These are phyloP conservation scores for Diaporthe sp. DNA, from an alignment of 2,329 filamentous ascomycete species.

Conservation along the genomic window DNA sequence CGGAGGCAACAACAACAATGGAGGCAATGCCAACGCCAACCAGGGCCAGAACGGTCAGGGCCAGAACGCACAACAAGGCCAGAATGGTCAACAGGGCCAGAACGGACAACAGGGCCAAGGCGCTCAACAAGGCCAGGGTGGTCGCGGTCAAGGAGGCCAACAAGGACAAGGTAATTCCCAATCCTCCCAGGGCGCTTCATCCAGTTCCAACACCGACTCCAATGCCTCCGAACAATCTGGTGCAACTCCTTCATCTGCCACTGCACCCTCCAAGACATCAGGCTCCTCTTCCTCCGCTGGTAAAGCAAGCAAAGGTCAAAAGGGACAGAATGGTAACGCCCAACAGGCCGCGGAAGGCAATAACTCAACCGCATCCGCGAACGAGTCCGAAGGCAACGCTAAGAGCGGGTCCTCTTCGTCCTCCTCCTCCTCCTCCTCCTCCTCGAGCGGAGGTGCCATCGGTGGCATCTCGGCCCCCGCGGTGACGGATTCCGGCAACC, in stretches of 20 bases:
- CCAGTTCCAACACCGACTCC: conserved; percentile 34
- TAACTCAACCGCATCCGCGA: conserved; percentile 28
- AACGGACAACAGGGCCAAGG: background rate
- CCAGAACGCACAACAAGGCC: conserved; percentile 13
- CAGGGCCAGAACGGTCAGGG: conserved; percentile 8
- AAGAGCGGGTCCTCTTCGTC: conserved; percentile 19
- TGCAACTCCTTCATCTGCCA: conserved; percentile 31
- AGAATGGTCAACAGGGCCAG: conserved; percentile 39
- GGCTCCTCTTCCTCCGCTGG: conserved; percentile 31
- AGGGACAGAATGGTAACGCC: conserved; percentile 32
- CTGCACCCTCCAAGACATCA: conserved; percentile 28
- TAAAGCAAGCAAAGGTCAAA: conserved; percentile 30
- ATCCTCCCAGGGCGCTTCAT: conserved; percentile 15
- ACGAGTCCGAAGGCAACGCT: conserved; percentile 31
- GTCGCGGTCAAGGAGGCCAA: conserved; percentile 16
- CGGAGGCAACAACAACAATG: conserved; percentile 46
- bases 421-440: conserved; percentile 28
- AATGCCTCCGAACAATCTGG: conserved; percentile 18
- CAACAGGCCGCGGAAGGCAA: conserved; percentile 31
- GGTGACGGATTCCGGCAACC: conserved; percentile 62
- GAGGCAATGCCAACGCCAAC: conserved; percentile 39
- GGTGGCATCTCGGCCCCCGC: conserved; percentile 67
- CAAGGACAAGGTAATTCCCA: conserved; percentile 38
- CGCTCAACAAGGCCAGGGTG: background rate
- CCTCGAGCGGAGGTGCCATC: conserved; percentile 54